Evolutionary conservation across 345 rosid species (phyloP), one percentile per base, ranked within the genome.

Genomic region (Lumnitzera littorea): DNA sequence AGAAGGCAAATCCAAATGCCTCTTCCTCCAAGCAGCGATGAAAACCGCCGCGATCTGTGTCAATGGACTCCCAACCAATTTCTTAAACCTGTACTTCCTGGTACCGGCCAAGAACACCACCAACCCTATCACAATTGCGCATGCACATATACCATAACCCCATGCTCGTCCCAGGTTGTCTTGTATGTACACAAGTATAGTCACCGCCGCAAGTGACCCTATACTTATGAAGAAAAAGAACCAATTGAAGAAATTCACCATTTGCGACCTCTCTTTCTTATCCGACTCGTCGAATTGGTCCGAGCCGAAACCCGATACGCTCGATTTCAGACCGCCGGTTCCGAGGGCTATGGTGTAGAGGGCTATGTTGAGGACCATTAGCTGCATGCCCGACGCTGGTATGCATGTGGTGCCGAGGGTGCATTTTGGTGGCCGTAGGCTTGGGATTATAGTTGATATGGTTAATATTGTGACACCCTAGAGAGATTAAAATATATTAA

Each of bases 221-320:
- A 90, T 63, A 76, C 76, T 94, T 60, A 94, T 94, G 46, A 88
- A 74, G 76, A 94, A 94, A 71, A 90, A 94, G 87, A 94, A 90
- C 85, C 99, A 91, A 63, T 83, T 85, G 75, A 94, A 94, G 80
- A 94, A 94, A 36, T 73, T 68, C 46, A 66, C 65, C 99, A 94
- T 94, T 56, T 81, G 86, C 46, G 77, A 66, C 25, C 66, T 68
- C 72, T 94, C 99, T 24, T 63, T 64, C 2, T 69, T 74, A 67
- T 94, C 87, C 0, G 79, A 72, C 10, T 94, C 99, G 50, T 89
- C 90, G 69, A 94, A 94, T 31, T 94, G 99, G 70, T 94, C 99
- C 0, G 99, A 94, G 0, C 95, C 97, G 46, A 94, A 94, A 3
- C 99, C 99, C 0, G 99, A 94, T 2, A 94, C 96, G 58, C 99